These are phyloP conservation scores for Haplographium delicatum DNA, from an alignment of 495 filamentous ascomycete genomes.

Conservation along the genomic window DNA sequence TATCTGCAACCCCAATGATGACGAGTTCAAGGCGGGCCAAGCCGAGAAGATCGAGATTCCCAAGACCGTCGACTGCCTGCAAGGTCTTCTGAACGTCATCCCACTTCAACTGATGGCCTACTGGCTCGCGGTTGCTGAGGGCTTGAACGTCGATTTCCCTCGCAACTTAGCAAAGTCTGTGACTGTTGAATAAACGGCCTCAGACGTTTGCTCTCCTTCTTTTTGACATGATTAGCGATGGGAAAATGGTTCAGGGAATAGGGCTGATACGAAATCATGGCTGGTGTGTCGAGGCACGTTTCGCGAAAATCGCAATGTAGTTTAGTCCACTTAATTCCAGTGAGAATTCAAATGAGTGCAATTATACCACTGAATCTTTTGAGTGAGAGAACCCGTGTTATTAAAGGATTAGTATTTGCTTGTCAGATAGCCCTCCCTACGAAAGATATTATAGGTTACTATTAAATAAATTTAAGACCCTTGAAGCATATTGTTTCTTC, in stretches of 20 bases:
- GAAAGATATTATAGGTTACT: no score
- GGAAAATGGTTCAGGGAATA: constrained; percentile 6
- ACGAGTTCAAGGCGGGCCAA: constrained; percentile 79
- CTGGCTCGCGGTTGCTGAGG: constrained; percentile 95
- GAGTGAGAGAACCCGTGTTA: no score
- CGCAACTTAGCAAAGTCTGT: constrained; percentile 98
- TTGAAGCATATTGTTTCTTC: no score
- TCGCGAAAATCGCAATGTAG: constrained; percentile 4
- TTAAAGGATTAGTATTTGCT: no score
- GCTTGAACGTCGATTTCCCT: constrained; percentile 95
- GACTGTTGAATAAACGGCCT: constrained; percentile 76
- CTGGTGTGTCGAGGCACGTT: constrained; percentile 8
- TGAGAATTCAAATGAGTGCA: no score
- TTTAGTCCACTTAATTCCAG: constrained; percentile 1
- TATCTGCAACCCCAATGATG: constrained; percentile 88
- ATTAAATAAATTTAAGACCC: no score
- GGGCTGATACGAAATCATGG: constrained; percentile 6
- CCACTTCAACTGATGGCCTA: constrained; percentile 96
- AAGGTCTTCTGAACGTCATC: constrained; percentile 96
- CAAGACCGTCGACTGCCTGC: constrained; percentile 88
- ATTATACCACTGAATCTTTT: no score
- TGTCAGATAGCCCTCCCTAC: no score
- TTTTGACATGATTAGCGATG: constrained; percentile 13
- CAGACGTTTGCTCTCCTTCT: neutral
- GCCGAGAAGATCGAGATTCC: constrained; percentile 98